Conservation (phyloP, 2,329 filamentous ascomycete genomes). For the Diaporthe caulivora region DNA sequence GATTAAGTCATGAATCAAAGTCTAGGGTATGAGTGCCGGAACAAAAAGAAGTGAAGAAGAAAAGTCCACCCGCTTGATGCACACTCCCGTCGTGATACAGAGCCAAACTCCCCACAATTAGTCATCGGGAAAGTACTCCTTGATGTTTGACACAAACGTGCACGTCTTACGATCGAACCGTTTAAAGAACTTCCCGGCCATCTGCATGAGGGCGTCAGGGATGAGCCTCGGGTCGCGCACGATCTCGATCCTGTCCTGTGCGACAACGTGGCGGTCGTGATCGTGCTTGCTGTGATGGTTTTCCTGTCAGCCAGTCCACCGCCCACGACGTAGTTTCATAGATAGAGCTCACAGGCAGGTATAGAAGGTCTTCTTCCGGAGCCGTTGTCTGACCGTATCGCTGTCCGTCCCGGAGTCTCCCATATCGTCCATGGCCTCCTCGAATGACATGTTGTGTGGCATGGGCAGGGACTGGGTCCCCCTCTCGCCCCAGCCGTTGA, state of each 20-base stretch:
- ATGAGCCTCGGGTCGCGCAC: constrained; percentile 62
- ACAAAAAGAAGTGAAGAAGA: constrained; percentile 5
- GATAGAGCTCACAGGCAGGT: constrained; percentile 80
- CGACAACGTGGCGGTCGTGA: constrained; percentile 77
- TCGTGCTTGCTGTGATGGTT: constrained; percentile 61
- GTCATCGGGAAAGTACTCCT: constrained; percentile 89
- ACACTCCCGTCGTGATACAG: not conserved
- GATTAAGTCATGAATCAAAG: not conserved
- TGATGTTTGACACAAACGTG: constrained; percentile 84
- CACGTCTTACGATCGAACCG: constrained; percentile 77
- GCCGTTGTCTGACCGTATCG: constrained; percentile 62
- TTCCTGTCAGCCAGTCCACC: constrained; percentile 48
- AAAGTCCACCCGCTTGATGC: constrained; percentile 1
- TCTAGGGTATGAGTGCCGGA: constrained; percentile 11
- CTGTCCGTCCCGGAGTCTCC: constrained; percentile 73
- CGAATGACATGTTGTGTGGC: constrained; percentile 43
- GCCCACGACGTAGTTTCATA: not conserved
- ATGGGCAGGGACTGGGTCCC: constrained; percentile 44
- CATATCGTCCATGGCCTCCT: constrained; percentile 52
- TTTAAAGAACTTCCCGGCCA: constrained; percentile 90
- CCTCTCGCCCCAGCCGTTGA: constrained; percentile 84
- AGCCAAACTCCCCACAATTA: constrained; percentile 51
- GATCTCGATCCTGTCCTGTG: constrained; percentile 84
- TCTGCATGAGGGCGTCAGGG: constrained; percentile 69
- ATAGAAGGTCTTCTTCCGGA: constrained; percentile 81